Evolutionary conservation across 78 protist genomes (phyloP).

Genomic region (Goniomonas avonlea): DNA sequence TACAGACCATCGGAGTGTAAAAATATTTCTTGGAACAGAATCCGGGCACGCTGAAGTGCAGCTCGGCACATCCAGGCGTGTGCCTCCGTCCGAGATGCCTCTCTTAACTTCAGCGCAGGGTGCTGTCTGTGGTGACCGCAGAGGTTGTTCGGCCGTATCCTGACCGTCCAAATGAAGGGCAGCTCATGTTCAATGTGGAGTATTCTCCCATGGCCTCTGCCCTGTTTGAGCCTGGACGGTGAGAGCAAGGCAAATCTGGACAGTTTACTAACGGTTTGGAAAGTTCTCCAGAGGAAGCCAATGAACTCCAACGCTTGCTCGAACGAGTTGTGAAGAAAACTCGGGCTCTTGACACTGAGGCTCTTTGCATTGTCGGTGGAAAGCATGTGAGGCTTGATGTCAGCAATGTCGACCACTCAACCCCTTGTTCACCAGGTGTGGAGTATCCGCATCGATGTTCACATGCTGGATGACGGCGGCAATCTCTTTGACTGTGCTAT

Average conservation of each 20-base stretch:
- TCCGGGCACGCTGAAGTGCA: slow-evolving; percentile 42
- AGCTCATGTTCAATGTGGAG: slow-evolving; percentile 47
- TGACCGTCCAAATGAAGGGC: slow-evolving; percentile 74
- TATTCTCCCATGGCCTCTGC: slow-evolving; percentile 51
- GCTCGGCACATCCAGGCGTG: slow-evolving; percentile 55
- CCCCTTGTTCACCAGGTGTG: slow-evolving; percentile 27
- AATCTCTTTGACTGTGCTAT: slow-evolving; percentile 58
- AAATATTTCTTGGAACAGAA: background rate
- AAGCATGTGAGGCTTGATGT: slow-evolving; percentile 17
- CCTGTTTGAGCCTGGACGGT: background rate
- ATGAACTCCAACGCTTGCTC: slow-evolving; percentile 56
- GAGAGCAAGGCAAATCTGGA: background rate
- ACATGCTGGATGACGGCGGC: slow-evolving; percentile 65
- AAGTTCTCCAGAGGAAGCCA: too few relatives aligned
- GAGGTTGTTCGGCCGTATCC: slow-evolving; percentile 66
- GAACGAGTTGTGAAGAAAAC: slow-evolving; percentile 59
- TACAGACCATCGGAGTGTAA: background rate
- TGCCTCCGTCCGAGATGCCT: background rate
- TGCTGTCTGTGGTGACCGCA: slow-evolving; percentile 42
- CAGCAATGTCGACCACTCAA: background rate
- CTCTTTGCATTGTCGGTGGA: slow-evolving; percentile 65
- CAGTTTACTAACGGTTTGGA: background rate
- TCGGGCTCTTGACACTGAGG: slow-evolving; percentile 69
- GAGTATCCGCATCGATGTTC: slow-evolving; percentile 35
- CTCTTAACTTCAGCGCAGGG: background rate